A percentile compares a stretch with the other conserved stretches of the same genome.
Conservation (phyloP, 2,329 filamentous ascomycete genomes). For the Venturia aucupariae region DNA sequence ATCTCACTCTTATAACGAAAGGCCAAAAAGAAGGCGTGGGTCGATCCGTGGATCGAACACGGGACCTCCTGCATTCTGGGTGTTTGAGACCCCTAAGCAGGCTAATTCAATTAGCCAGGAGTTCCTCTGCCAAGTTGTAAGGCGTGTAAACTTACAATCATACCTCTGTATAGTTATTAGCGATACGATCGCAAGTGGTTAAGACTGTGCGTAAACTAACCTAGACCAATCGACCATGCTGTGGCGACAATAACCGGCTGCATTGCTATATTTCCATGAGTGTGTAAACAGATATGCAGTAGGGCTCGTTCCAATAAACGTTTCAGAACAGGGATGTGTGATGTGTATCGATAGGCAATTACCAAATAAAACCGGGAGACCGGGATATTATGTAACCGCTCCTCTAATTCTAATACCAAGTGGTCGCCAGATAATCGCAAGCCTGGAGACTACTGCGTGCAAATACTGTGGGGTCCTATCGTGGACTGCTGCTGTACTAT, state of each 20-base stretch:
- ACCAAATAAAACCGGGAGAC: not conserved
- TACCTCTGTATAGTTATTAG: not conserved
- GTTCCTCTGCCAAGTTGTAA: not conserved
- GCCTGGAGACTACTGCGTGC: too few relatives aligned
- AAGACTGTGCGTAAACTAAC: not conserved
- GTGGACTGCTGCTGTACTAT: too few relatives aligned
- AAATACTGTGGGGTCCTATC: too few relatives aligned
- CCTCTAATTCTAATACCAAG: not conserved
- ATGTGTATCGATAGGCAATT: not conserved
- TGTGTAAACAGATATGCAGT: not conserved
- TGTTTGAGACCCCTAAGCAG: not conserved
- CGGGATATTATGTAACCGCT: not conserved
- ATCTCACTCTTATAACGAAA: not conserved
- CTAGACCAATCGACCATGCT: constrained; percentile 1
- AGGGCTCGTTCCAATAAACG: not conserved
- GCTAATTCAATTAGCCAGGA: not conserved
- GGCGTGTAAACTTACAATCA: not conserved
- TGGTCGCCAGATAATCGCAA: too few relatives aligned
- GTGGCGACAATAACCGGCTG: too few relatives aligned
- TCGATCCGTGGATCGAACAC: constrained; percentile 9
- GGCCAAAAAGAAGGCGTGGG: not conserved
- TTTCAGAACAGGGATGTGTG: too few relatives aligned
- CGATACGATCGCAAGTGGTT: too few relatives aligned
- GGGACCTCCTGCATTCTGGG: not conserved
- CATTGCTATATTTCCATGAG: too few relatives aligned